Evolutionary conservation across 306 rosid genomes (phyloP).

Genomic region (Vigna reflexopilosa): DNA sequence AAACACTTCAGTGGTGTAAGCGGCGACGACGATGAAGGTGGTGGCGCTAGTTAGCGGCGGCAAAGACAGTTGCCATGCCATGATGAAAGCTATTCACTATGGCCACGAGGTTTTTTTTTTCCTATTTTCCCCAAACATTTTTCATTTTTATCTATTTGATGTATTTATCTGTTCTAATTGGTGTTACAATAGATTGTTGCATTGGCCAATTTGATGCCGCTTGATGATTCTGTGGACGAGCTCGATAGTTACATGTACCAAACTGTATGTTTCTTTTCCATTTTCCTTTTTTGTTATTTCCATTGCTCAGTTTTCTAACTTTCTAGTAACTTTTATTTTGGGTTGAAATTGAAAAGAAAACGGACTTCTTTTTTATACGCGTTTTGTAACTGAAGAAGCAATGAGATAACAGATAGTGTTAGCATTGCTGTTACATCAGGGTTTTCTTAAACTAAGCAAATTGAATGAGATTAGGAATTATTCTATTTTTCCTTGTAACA

Average conservation of each 20-base stretch:
- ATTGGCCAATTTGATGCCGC: slow-evolving; percentile 92
- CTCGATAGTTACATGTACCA: slow-evolving; percentile 97
- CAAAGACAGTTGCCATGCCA: slow-evolving; percentile 93
- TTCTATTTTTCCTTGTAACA: background rate
- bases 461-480: background rate
- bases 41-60: slow-evolving; percentile 96
- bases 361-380: background rate
- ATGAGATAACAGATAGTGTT: background rate
- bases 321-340: background rate
- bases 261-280: slow-evolving; percentile 64
- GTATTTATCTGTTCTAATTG: background rate
- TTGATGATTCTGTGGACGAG: slow-evolving; percentile 91
- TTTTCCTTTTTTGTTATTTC: background rate
- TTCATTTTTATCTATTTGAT: background rate
- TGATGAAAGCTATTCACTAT: slow-evolving; percentile 81
- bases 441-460: slow-evolving; percentile 3
- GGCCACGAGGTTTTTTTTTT: slow-evolving; percentile 74
- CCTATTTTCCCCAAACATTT: background rate
- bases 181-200: slow-evolving; percentile 76
- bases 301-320: background rate
- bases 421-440: background rate
- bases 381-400: background rate
- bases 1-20: background rate
- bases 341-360: background rate
- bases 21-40: slow-evolving; percentile 69